Evolutionary conservation across 495 filamentous ascomycete genomes (phyloP), one percentile per base, ranked within the genome.

Genomic region (Sordaria brevicollis): DNA sequence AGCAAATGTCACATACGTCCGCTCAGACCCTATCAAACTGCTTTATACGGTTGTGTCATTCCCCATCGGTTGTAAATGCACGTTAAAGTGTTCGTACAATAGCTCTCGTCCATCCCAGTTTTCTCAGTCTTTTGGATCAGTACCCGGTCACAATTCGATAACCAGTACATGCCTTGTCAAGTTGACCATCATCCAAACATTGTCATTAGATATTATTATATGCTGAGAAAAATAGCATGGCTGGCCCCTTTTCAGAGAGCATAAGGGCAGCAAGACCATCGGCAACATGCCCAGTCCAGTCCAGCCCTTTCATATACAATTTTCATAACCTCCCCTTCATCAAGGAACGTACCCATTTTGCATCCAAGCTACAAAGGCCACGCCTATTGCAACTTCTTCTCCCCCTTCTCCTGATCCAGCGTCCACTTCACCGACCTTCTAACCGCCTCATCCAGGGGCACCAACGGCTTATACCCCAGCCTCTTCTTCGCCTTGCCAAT

Each of bases 401-500:
- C 49, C 25, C 49, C 78, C 74, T 81, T 79, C 72, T 81, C 78
- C 75, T 83, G 80, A 43, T 91, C 89, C 70, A 90, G 72, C 35
- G 88, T 86, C 80, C 87, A 91, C 68, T 85, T 83, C 37, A 93
- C 91, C 3, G 88, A 87, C 76, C 89, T 86, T 70, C 83, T 82
- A 65, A 96, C 84, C 6, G 91, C 93, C 71, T 96, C 92, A 57
- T 91, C 84, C 71, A 97, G 79, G 25, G 82, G 81, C n/a, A 93
- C 86, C 34, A 94, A 77, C 4, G 93, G 92, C 73, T 77, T 68
- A 78, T 96, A 97, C 31, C 91, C 91, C 67, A 96, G 81, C 74
- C 92, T 79, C 74, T 77, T 82, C 83, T 89, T 92, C 66, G 93
- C 93, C 86, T 96, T 97, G n/a, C 87, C 82, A 67, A 92, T 91